phyloP scores from a whole-genome alignment of 192 early-diverging fungal species.

The Geosiphon pyriformis region DNA sequence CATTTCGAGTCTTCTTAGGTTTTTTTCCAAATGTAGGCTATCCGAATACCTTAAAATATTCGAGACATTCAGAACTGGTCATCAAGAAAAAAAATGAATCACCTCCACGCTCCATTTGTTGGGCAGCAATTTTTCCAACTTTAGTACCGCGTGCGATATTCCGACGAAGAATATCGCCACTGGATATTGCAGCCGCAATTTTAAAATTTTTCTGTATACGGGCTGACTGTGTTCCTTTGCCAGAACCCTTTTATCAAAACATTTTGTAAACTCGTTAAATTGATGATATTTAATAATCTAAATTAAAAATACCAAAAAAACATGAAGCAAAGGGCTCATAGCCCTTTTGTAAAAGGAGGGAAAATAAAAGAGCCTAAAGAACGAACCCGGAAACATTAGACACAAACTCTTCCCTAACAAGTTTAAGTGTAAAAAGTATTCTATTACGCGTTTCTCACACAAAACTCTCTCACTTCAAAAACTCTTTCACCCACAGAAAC shows the following conservation, averaged over 20 bases:
- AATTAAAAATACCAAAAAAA: not conserved
- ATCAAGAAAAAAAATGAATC: slow-evolving; percentile 10
- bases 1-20: no score
- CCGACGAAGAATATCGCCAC: slow-evolving; percentile 80
- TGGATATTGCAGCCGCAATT: slow-evolving; percentile 62
- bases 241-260: slow-evolving; percentile 61
- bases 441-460: not conserved
- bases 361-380: no score
- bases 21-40: no score
- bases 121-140: slow-evolving; percentile 54
- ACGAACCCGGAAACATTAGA: no score
- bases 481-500: slow-evolving; percentile 16
- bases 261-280: not conserved
- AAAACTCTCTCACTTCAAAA: not conserved
- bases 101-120: slow-evolving; percentile 42
- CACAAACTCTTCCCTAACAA: no score
- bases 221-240: slow-evolving; percentile 88
- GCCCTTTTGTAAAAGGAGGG: no score
- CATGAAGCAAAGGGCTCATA: not conserved
- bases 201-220: slow-evolving; percentile 66
- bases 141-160: slow-evolving; percentile 68
- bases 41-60: no score
- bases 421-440: no score
- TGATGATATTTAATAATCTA: not conserved
- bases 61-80: no score